Percentiles rank a stretch among this genome's conserved stretches.
Conservation (phyloP, 2,329 filamentous ascomycete species). For the Pseudocercospora cruenta region DNA sequence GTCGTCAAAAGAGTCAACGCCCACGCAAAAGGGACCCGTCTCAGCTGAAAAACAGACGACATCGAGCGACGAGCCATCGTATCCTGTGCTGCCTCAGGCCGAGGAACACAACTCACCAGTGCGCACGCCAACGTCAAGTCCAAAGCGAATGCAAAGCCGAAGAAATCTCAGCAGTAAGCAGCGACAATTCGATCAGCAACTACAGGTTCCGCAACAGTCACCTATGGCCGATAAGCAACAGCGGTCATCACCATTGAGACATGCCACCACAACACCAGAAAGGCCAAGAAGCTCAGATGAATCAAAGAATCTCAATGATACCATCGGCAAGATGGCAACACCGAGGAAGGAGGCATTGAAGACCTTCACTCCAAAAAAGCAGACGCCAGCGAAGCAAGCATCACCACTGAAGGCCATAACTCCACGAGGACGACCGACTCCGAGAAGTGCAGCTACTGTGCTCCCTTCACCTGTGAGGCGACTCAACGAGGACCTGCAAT, state of each 20-base stretch:
- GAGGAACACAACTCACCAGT: slow-evolving; percentile 20
- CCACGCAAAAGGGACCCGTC: background rate
- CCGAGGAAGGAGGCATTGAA: slow-evolving; percentile 51
- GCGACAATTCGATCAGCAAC: slow-evolving; percentile 22
- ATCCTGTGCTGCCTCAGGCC: slow-evolving; percentile 29
- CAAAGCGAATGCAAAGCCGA: slow-evolving; percentile 21
- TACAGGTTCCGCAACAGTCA: slow-evolving; percentile 30
- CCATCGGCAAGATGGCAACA: slow-evolving; percentile 53
- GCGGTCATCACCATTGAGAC: slow-evolving; percentile 29
- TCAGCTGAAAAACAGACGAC: slow-evolving; percentile 15
- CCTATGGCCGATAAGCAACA: slow-evolving; percentile 35
- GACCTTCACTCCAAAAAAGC: slow-evolving; percentile 46
- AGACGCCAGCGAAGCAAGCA: slow-evolving; percentile 42
- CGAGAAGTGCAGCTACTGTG: slow-evolving; percentile 26
- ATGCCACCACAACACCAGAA: slow-evolving; percentile 23
- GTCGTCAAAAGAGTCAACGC: background rate
- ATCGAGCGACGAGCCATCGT: slow-evolving; percentile 22
- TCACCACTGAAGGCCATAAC: slow-evolving; percentile 48
- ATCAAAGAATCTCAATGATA: slow-evolving; percentile 39
- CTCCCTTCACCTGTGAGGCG: slow-evolving; percentile 32
- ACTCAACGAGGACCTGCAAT: slow-evolving; percentile 35
- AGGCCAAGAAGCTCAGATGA: slow-evolving; percentile 26
- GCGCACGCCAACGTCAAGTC: slow-evolving; percentile 25
- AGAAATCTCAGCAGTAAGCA: slow-evolving; percentile 1
- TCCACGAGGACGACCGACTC: slow-evolving; percentile 35